Percentiles rank a stretch among this genome's conserved stretches.
Evolutionary conservation across 2,329 filamentous ascomycete genomes (phyloP).

Genomic region (Onygenales sp.): DNA sequence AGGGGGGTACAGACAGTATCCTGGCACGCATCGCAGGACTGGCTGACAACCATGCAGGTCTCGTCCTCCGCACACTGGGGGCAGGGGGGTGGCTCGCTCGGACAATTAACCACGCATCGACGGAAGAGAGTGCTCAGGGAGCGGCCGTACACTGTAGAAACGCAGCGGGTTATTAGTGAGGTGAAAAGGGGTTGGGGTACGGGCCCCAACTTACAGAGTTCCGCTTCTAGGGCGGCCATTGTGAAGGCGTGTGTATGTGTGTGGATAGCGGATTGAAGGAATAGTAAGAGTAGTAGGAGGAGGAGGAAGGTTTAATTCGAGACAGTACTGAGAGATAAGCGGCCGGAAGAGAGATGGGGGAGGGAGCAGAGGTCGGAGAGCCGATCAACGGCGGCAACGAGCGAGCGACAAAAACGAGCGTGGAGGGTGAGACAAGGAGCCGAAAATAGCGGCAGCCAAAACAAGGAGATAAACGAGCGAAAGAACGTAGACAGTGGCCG

Average conservation of each 20-base stretch:
- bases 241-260: not conserved
- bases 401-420: slow-evolving; percentile 6
- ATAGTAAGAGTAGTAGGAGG: not conserved
- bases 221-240: not conserved
- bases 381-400: slow-evolving; percentile 6
- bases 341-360: slow-evolving; percentile 9
- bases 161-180: not conserved
- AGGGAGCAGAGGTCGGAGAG: slow-evolving; percentile 10
- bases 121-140: slow-evolving; percentile 39
- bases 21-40: slow-evolving; percentile 52
- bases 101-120: slow-evolving; percentile 50
- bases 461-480: not conserved
- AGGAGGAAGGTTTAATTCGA: not conserved
- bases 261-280: not conserved
- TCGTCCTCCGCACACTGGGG: slow-evolving; percentile 47
- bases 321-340: not conserved
- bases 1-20: slow-evolving; percentile 45
- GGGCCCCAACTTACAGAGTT: not conserved
- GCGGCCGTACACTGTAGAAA: slow-evolving; percentile 14
- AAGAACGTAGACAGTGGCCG: too few species aligned
- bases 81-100: slow-evolving; percentile 44
- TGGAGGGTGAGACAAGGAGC: not conserved
- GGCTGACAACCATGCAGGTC: slow-evolving; percentile 50
- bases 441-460: not conserved
- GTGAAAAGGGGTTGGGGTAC: not conserved